Evolutionary conservation across 805 yeast genomes (phyloP), one percentile per base, ranked within the genome.

Genomic region (Peterozyma xylosa): DNA sequence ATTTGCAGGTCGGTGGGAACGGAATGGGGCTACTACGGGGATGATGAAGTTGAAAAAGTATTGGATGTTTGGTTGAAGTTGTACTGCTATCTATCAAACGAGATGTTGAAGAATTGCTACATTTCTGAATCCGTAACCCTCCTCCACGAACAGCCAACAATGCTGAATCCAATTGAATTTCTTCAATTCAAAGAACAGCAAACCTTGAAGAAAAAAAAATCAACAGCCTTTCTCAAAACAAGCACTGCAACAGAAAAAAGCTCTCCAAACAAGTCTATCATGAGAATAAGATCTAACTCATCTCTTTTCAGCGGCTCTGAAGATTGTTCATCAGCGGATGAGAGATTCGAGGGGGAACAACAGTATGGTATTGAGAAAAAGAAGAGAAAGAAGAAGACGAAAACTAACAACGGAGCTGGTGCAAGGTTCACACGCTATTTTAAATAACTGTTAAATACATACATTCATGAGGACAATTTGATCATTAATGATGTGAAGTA

Each of bases 71-170:
- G 67, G 67, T 42, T 50, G 17, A 54, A 48, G 34, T 48, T 63
- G 32, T 63, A 57, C 53, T 44, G 53, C 18, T 63, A 53, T 45
- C 46, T 63, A n/a, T 58, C 63, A 21, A 53, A 55, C 39, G 52
- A 62, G 7, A 50, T 59, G 49, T 49, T 59, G 35, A 49, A 50
- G 38, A 51, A 57, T 15, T 58, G 54, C 36, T 36, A 42, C 9
- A 46, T 46, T 30, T 59, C 56, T 37, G 53, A 56, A n/a, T 33
- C 45, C 27, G 38, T 39, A 9, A 33, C 39, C 27, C 5, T 21
- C 21, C 11, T 21, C 21, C 15, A 11, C 33, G 15, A 32, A 4
- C 43, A 44, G 18, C 43, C 46, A 13, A 5, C n/a, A 16, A 15
- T 21, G 11, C n/a, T n/a, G 14, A 35, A 13, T 37, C 39, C 13